A percentile compares a stretch with the other conserved stretches of the same genome.
phyloP scores from a whole-genome alignment of 805 yeast species.

The Candida germanica region DNA sequence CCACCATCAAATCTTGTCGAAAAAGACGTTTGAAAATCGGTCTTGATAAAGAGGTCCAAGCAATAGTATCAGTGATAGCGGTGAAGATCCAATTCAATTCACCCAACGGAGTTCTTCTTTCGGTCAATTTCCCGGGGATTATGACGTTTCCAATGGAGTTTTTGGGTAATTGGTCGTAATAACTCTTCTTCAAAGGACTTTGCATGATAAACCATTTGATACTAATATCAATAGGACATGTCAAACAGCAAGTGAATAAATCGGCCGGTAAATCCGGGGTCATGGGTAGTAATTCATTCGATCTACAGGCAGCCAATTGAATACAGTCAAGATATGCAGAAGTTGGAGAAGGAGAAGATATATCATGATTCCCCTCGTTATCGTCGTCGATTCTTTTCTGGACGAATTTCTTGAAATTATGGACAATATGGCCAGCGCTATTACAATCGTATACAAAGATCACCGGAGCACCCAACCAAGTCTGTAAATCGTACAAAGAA shows the following conservation, averaged over 20 bases:
- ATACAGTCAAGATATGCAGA: slow-evolving; percentile 79
- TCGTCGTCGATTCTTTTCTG: slow-evolving; percentile 88
- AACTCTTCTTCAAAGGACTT: slow-evolving; percentile 57
- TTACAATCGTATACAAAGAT: slow-evolving; percentile 93
- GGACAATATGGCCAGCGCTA: slow-evolving; percentile 89
- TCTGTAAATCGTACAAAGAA: slow-evolving; percentile 88
- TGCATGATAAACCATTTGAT: slow-evolving; percentile 89
- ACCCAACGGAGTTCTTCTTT: slow-evolving; percentile 91
- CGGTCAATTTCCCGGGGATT: slow-evolving; percentile 89
- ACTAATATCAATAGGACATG: slow-evolving; percentile 93
- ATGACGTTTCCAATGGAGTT: slow-evolving; percentile 55
- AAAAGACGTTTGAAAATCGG: slow-evolving; percentile 86
- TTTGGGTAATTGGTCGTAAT: slow-evolving; percentile 44
- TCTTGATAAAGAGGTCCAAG: slow-evolving; percentile 90
- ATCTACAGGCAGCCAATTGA: slow-evolving; percentile 88
- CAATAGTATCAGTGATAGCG: slow-evolving; percentile 96
- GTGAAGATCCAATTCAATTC: slow-evolving; percentile 97
- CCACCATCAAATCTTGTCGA: slow-evolving; percentile 94
- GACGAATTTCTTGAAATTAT: slow-evolving; percentile 84
- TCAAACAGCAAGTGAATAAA: slow-evolving; percentile 89
- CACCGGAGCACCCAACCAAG: slow-evolving; percentile 98
- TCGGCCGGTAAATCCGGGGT: slow-evolving; percentile 95
- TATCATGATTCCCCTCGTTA: slow-evolving; percentile 55
- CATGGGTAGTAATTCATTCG: slow-evolving; percentile 86
- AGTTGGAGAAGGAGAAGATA: slow-evolving; percentile 57